phyloP scores from a whole-genome alignment of 1,284 basidiomycete species.

The Malassezia globosa region DNA sequence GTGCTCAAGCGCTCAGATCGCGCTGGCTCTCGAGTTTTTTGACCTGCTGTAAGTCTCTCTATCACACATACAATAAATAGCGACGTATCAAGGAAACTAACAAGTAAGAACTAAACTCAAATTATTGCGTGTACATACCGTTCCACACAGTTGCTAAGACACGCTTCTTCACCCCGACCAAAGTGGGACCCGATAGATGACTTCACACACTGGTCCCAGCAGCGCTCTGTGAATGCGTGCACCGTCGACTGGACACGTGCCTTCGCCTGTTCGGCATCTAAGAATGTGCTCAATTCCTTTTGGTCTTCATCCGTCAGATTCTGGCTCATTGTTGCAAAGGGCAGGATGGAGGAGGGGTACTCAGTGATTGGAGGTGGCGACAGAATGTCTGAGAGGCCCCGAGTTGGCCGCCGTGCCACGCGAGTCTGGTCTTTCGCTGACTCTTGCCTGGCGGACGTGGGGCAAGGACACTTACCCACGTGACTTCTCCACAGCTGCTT shows the following conservation, averaged over 20 bases:
- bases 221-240: conserved; percentile 48
- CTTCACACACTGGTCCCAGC: conserved; percentile 63
- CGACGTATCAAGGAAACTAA: conserved; percentile 80
- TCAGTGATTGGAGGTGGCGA: too few relatives aligned
- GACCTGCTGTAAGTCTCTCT: conserved; percentile 46
- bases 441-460: too few relatives aligned
- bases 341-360: too few relatives aligned
- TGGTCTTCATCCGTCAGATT: conserved; percentile 16
- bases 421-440: too few relatives aligned
- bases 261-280: conserved; percentile 78
- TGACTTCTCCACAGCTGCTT: too few relatives aligned
- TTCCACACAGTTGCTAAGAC: conserved; percentile 81
- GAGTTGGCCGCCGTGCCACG: too few relatives aligned
- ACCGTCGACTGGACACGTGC: conserved; percentile 59
- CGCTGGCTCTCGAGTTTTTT: conserved; percentile 59
- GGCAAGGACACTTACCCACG: too few relatives aligned
- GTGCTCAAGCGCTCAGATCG: conserved; percentile 11
- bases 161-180: conserved; percentile 68
- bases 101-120: conserved; percentile 3
- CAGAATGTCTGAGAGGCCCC: too few relatives aligned
- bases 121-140: conserved; percentile 15
- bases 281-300: conserved; percentile 63
- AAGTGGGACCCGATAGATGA: conserved; percentile 72
- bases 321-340: conserved; percentile 8
- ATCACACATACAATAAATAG: conserved; percentile 37